Evolutionary conservation across 1,284 basidiomycete genomes (phyloP), one percentile per base, ranked within the genome.

Genomic region (Coniferiporia sulphurascens): DNA sequence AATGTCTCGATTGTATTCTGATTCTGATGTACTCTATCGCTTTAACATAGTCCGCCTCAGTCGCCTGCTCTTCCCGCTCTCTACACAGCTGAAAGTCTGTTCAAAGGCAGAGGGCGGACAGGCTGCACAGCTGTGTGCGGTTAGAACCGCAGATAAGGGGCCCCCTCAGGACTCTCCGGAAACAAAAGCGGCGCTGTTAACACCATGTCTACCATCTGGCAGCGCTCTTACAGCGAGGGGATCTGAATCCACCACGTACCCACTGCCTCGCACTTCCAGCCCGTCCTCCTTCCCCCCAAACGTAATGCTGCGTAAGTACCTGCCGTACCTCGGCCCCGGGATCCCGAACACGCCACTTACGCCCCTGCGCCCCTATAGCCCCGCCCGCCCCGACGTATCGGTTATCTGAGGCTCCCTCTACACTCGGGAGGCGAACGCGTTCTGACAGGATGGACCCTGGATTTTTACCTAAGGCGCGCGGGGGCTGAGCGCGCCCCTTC

Each of bases 21-120:
- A 38, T 27, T 38, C 55, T 54, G 55, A 56, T 22, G 15, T 38
- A 13, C 45, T 19, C 38, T 41, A 41, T 41, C 38, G 15, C 21
- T 34, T 34, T 57, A 17, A 41, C 34, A 5, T 46, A 62, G 60
- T 44, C 21, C 60, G 60, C 17, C 52, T 62, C 10, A 59, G 52
- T 36, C 60, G 60, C 48, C 52, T 62, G 21, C 50, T 62, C 12
- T 59, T 62, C 38, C 60, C 60, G 1, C 60, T 62, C n/a, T 55
- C 56, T 43, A 58, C 60, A 4, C 60, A 61, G 36, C 44, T 61
- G 10, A 61, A 50, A 52, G 44, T 61, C n/a, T 53, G 55, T 32
- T 34, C 50, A 34, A 52, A 61, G 22, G 60, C 45, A 19, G 27
- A 27, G 27, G 50, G 32, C 9, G 35, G 19, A 19, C 50, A 58